Evolutionary conservation across 495 filamentous ascomycete species (phyloP).

Genomic region (Neurospora sublineolata): DNA sequence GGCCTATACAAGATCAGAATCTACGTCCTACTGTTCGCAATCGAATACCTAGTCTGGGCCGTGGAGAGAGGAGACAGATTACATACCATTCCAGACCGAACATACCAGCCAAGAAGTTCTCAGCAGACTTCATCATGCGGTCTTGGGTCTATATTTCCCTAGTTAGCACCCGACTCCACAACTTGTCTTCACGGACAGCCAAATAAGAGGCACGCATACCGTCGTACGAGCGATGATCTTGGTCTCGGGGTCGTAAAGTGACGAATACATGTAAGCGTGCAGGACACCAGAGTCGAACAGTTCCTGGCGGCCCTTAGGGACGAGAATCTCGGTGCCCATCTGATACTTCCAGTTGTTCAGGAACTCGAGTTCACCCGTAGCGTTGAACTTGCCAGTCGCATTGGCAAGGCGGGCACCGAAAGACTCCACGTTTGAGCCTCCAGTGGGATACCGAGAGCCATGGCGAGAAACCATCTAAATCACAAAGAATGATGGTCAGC

Average conservation of each 20-base stretch:
- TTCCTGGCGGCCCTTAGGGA: constrained; percentile 51
- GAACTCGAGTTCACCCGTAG: constrained; percentile 44
- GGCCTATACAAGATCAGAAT: constrained; percentile 33
- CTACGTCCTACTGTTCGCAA: constrained; percentile 7
- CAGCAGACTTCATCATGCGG: constrained; percentile 62
- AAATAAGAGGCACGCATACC: constrained; percentile 48
- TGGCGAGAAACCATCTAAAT: constrained; percentile 65
- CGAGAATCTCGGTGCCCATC: constrained; percentile 57
- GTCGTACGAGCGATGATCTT: constrained; percentile 53
- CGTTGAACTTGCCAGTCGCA: constrained; percentile 39
- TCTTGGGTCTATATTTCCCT: constrained; percentile 37
- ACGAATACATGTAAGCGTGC: constrained; percentile 50
- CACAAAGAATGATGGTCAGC: constrained; percentile 25
- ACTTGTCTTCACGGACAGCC: constrained; percentile 33
- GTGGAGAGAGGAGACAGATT: not conserved
- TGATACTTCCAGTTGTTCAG: constrained; percentile 58
- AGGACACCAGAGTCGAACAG: constrained; percentile 59
- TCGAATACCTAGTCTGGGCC: too few species aligned
- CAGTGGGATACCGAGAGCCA: constrained; percentile 67
- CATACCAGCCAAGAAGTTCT: constrained; percentile 64
- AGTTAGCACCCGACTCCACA: constrained; percentile 39
- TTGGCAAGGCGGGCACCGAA: constrained; percentile 48
- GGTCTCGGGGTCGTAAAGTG: constrained; percentile 46
- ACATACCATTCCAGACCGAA: constrained; percentile 46
- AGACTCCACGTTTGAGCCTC: constrained; percentile 39